These are phyloP conservation scores for Ophiocordyceps camponoti-rufipedis DNA, from an alignment of 2,329 filamentous ascomycete genomes.

Conservation along the genomic window DNA sequence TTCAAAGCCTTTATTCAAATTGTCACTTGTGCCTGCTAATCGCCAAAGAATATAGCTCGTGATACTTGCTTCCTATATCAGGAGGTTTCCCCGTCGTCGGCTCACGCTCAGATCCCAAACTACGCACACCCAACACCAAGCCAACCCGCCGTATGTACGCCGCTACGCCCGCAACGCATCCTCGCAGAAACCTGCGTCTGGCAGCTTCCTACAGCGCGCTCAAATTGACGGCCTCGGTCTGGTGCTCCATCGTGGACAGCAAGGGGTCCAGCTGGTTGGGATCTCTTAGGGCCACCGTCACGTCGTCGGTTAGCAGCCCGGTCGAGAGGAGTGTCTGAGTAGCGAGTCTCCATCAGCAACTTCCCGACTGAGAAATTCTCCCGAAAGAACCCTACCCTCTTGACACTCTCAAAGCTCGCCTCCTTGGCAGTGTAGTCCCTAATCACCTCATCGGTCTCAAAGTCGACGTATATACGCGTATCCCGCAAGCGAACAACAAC, in stretches of 20 bases:
- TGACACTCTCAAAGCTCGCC: conserved; percentile 58
- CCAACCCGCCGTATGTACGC: no score
- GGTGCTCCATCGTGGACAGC: conserved; percentile 52
- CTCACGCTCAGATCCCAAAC: neutral
- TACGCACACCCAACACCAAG: no score
- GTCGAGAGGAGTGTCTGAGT: conserved; percentile 24
- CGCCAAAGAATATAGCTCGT: no score
- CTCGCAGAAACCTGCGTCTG: neutral
- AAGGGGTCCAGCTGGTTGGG: conserved; percentile 55
- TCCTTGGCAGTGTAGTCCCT: conserved; percentile 86
- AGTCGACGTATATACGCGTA: conserved; percentile 84
- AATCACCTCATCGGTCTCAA: conserved; percentile 58
- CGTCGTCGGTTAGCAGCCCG: conserved; percentile 46
- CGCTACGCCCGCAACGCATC: no score
- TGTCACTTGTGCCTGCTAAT: no score
- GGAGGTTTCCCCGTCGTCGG: no score
- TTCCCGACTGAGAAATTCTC: neutral
- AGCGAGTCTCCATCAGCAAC: neutral
- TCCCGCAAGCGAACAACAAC: conserved; percentile 78
- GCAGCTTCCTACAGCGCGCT: neutral
- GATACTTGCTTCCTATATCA: no score
- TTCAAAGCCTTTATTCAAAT: no score
- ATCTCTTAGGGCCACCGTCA: conserved; percentile 61
- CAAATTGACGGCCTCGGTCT: conserved; percentile 30
- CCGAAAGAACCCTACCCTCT: conserved; percentile 32